Evolutionary conservation across 2,329 filamentous ascomycete genomes (phyloP), one percentile per base, ranked within the genome.

Genomic region (Colletotrichum sp.): DNA sequence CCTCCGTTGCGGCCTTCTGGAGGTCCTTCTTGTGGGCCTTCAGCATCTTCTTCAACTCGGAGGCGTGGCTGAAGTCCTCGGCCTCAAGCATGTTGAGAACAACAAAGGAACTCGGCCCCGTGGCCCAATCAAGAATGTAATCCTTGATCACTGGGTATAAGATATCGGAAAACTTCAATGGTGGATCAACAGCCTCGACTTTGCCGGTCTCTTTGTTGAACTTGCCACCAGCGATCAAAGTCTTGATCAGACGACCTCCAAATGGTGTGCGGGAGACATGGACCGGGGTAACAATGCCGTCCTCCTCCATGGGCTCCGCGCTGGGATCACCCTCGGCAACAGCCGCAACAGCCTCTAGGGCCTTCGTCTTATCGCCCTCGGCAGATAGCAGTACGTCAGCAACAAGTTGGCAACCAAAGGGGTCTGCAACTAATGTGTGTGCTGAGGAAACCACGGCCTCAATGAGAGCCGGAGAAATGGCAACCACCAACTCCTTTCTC

Each of bases 391-490:
- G 89, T 18, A 96, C 93, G 81, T 98, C 95, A 0, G 93, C 90
- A 68, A 99, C 90, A 82, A 98, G 93, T 80, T 98, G 96, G 84
- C 95, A 95, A 15, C 96, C 97, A 79, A 97, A 97, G 21, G 93
- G 93, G 12, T 94, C 94, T 28, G 92, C 87, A 3, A 94, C 90
- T 24, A 99, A 89, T 49, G 93, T 91, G 4, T 88, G 86, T 2
- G 96, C 91, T 28, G 93, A 91, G 3, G 92, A 88, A 2, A 92
- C 90, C 75, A 99, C 93, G 52, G 95, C 92, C 59, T 92, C 90
- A 34, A 99, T 89, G 4, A 99, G 88, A 34, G 93, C 90, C 3
- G 95, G 92, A 2, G 95, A 96, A 32, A 98, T 87, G 13, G 92
- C 90, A 75, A 92, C 91, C 26, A 95, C 88, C 57, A 99, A 88